phyloP scores from a whole-genome alignment of 345 rosid genomes.

The Eucalyptus brandiana region DNA sequence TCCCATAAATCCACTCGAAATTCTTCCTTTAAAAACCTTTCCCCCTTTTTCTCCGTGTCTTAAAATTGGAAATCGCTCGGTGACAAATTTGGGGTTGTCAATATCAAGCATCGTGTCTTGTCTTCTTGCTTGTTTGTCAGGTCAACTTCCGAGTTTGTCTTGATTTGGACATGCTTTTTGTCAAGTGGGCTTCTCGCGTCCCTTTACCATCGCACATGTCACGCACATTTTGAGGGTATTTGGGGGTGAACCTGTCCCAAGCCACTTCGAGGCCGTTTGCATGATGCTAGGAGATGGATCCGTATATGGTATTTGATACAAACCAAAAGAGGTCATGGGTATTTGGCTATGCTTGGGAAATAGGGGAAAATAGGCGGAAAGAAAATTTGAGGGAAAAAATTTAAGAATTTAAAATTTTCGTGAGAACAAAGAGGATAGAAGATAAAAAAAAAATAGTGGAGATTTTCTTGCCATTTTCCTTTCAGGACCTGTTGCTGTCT shows the following conservation, averaged over 20 bases:
- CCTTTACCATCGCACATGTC: background rate
- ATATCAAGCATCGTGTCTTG: background rate
- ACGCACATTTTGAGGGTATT: background rate
- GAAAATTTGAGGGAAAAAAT: background rate
- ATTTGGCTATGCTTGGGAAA: background rate
- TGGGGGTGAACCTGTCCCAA: background rate
- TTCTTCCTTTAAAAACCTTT: background rate
- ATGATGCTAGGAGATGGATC: background rate
- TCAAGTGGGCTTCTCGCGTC: background rate
- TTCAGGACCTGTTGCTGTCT: background rate
- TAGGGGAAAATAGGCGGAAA: background rate
- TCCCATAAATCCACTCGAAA: background rate
- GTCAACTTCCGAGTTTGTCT: background rate
- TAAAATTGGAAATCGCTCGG: background rate
- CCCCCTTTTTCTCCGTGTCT: background rate
- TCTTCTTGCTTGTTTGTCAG: background rate
- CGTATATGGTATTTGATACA: background rate
- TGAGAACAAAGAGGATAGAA: fast-evolving
- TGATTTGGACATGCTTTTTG: background rate
- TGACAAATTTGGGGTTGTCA: background rate
- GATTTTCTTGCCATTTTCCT: background rate
- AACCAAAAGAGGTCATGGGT: background rate
- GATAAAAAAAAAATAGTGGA: background rate
- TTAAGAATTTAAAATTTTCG: background rate
- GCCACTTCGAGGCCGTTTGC: background rate